These are phyloP conservation scores for Clonostachys sp. DNA, from an alignment of 2,329 filamentous ascomycete genomes.

Conservation along the genomic window DNA sequence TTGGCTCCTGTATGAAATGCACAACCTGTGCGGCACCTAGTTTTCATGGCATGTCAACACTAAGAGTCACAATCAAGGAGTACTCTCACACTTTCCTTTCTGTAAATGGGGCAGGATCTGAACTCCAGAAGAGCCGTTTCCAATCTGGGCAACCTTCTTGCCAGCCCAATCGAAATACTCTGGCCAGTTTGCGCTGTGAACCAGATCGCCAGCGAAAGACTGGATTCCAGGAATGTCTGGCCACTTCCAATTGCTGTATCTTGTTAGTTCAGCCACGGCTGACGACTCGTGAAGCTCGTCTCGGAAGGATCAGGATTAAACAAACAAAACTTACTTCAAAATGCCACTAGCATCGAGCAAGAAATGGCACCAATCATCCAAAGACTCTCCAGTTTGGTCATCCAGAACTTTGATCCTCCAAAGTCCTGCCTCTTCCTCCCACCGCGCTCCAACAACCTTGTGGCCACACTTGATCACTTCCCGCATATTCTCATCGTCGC, in stretches of 20 bases:
- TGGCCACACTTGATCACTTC: conserved; percentile 36
- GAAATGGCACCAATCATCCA: conserved; percentile 12
- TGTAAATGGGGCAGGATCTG: conserved; percentile 18
- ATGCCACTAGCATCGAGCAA: conserved; percentile 45
- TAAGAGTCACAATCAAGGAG: not conserved
- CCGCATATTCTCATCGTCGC: conserved; percentile 38
- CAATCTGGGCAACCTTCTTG: conserved; percentile 23
- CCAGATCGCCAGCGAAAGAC: conserved; percentile 34
- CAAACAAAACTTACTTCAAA: conserved; percentile 39
- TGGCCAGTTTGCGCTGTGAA: conserved; percentile 38
- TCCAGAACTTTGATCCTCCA: conserved; percentile 35
- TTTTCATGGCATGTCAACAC: not conserved
- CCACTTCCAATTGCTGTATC: conserved; percentile 40
- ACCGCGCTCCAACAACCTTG: conserved; percentile 22
- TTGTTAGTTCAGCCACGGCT: not conserved
- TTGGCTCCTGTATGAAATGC: conserved; percentile 34
- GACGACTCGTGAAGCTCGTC: no score
- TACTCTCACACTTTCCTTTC: not conserved
- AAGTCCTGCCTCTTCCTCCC: conserved; percentile 12
- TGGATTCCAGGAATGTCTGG: conserved; percentile 38
- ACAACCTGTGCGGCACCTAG: conserved; percentile 29
- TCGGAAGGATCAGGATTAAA: not conserved
- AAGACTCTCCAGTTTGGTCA: not conserved
- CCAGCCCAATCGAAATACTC: conserved; percentile 9
- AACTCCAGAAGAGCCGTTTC: conserved; percentile 21